These are phyloP conservation scores for Cryphonectria nitschkei DNA, from an alignment of 2,329 filamentous ascomycete genomes.

Conservation along the genomic window DNA sequence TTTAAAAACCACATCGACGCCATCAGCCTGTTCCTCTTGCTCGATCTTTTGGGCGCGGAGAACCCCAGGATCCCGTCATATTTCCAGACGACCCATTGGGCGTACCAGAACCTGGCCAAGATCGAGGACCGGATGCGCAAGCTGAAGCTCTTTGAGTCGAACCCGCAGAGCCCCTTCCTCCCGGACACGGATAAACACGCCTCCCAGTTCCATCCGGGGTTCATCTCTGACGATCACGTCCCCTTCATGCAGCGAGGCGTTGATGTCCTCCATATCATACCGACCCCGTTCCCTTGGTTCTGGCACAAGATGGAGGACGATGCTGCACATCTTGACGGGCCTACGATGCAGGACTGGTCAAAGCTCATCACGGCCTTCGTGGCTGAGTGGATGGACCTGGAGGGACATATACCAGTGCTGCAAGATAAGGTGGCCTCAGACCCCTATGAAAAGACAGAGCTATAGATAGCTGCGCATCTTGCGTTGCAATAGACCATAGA, in stretches of 20 bases:
- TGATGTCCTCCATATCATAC: slow-evolving; percentile 75
- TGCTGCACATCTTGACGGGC: slow-evolving; percentile 71
- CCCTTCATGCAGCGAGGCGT: slow-evolving; percentile 78
- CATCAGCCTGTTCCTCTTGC: slow-evolving; percentile 82
- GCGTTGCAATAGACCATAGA: not conserved
- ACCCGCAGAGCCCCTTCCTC: slow-evolving; percentile 33
- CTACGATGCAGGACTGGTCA: slow-evolving; percentile 77
- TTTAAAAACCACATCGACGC: slow-evolving; percentile 72
- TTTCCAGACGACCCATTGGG: slow-evolving; percentile 91
- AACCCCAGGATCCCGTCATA: slow-evolving; percentile 79
- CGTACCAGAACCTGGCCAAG: slow-evolving; percentile 75
- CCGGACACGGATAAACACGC: slow-evolving; percentile 44
- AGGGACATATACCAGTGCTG: slow-evolving; percentile 20
- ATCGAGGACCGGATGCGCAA: slow-evolving; percentile 75
- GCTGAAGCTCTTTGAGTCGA: slow-evolving; percentile 67
- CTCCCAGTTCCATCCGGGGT: slow-evolving; percentile 38
- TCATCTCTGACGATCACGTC: slow-evolving; percentile 73
- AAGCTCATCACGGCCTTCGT: slow-evolving; percentile 73
- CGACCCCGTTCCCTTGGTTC: slow-evolving; percentile 68
- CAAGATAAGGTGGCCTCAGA: slow-evolving; percentile 3
- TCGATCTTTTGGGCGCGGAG: slow-evolving; percentile 80
- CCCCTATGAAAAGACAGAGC: slow-evolving; percentile 22
- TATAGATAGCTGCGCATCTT: slow-evolving; percentile 12
- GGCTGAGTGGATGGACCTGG: slow-evolving; percentile 74
- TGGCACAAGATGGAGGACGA: slow-evolving; percentile 77